phyloP scores from a whole-genome alignment of 1,139 yeast genomes.

The Keqinozyma sinolaborantium region DNA sequence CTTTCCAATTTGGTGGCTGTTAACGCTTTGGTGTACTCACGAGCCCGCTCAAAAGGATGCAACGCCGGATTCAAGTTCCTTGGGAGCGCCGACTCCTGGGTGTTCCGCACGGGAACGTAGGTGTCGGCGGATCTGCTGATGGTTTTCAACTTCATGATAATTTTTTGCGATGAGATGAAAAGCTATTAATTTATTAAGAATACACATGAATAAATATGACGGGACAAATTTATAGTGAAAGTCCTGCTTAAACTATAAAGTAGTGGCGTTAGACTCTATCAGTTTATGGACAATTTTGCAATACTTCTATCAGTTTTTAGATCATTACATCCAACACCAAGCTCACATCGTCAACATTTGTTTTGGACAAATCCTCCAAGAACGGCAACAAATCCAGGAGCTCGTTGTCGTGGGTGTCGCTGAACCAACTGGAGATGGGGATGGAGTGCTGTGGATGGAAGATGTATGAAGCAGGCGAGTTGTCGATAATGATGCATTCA shows the following conservation, averaged over 20 bases:
- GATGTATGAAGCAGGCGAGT: conserved; percentile 94
- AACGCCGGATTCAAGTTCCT: conserved; percentile 90
- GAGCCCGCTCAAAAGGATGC: conserved; percentile 95
- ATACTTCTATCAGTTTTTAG: conserved; percentile 1
- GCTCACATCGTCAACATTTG: conserved; percentile 76
- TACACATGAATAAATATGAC: neutral
- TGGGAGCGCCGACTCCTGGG: conserved; percentile 84
- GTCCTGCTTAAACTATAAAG: conserved; percentile 12
- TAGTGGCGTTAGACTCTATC: neutral
- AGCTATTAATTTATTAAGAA: neutral
- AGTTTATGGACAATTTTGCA: neutral
- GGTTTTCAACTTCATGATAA: conserved; percentile 42
- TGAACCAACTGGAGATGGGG: conserved; percentile 98
- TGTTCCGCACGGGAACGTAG: conserved; percentile 86
- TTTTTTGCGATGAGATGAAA: too few relatives aligned
- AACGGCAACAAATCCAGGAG: conserved; percentile 87
- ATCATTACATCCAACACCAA: conserved; percentile 68
- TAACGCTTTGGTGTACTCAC: conserved; percentile 92
- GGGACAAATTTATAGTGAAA: conserved; percentile 4
- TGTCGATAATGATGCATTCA: conserved; percentile 87
- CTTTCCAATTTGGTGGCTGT: conserved; percentile 94
- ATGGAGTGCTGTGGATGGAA: conserved; percentile 98
- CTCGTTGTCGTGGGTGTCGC: conserved; percentile 96
- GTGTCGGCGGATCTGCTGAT: conserved; percentile 86
- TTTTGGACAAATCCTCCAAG: conserved; percentile 72